phyloP scores from a whole-genome alignment of 768 basidiomycete species.

The Hericium alpestre region DNA sequence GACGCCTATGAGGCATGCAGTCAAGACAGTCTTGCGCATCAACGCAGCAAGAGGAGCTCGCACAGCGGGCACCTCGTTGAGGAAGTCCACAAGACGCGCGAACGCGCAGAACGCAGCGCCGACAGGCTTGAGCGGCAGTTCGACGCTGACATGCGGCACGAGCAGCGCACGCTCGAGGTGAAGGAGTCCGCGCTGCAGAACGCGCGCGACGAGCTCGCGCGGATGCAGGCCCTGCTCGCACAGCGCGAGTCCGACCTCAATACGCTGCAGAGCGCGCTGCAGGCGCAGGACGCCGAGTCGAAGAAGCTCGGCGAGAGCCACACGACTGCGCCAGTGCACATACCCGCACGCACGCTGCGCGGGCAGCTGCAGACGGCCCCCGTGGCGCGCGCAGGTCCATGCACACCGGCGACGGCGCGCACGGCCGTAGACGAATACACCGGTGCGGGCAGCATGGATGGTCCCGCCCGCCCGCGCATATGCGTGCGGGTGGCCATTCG shows the following conservation, averaged over 20 bases:
- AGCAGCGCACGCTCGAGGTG: slow-evolving; percentile 55
- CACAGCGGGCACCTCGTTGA: slow-evolving; percentile 53
- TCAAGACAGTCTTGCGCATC: slow-evolving; percentile 54
- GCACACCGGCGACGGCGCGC: too few relatives aligned
- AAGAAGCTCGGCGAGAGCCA: slow-evolving; percentile 77
- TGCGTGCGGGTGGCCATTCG: too few relatives aligned
- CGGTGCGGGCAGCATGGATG: too few relatives aligned
- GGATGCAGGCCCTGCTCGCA: slow-evolving; percentile 49
- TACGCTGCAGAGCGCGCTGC: slow-evolving; percentile 63
- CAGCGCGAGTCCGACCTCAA: slow-evolving; percentile 70
- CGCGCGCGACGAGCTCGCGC: slow-evolving; percentile 51
- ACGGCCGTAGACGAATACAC: too few relatives aligned
- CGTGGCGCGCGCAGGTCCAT: too few relatives aligned
- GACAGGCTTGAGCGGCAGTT: slow-evolving; percentile 48
- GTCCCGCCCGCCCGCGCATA: too few relatives aligned
- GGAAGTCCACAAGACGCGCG: slow-evolving; percentile 49
- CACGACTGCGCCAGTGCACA: slow-evolving; percentile 67
- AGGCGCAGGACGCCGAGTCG: slow-evolving; percentile 62
- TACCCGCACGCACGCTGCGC: too few relatives aligned
- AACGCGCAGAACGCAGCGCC: slow-evolving; percentile 43
- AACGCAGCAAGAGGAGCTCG: slow-evolving; percentile 70
- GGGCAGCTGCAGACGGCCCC: too few relatives aligned
- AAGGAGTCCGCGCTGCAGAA: slow-evolving; percentile 61
- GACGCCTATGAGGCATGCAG: slow-evolving; percentile 55
- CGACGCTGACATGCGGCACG: slow-evolving; percentile 46